phyloP scores from a whole-genome alignment of 1,284 basidiomycete genomes.

The Peniophora sp. region DNA sequence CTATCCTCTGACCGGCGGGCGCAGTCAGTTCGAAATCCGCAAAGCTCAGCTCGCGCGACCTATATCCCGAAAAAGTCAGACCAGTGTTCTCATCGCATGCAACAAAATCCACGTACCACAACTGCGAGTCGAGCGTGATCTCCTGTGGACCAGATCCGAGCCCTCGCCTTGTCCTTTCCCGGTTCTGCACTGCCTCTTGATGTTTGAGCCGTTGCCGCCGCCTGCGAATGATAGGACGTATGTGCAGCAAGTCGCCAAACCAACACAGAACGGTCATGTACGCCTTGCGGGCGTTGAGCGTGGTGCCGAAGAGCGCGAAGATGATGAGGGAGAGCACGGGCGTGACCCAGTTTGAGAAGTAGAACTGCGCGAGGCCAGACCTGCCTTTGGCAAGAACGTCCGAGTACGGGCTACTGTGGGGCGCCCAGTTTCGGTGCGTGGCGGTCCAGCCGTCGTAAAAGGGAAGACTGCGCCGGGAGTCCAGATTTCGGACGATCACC shows the following conservation, averaged over 20 bases:
- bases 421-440: not conserved
- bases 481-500: not conserved
- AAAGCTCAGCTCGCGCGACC: too few relatives aligned
- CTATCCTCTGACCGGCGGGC: too few relatives aligned
- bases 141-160: too few relatives aligned
- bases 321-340: not conserved
- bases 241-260: not conserved
- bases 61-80: too few relatives aligned
- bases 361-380: not conserved
- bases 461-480: not conserved
- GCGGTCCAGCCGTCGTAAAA: not conserved
- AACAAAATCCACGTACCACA: too few relatives aligned
- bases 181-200: too few relatives aligned
- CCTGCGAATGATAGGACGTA: too few relatives aligned
- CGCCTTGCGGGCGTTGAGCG: not conserved
- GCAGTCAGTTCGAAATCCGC: too few relatives aligned
- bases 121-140: too few relatives aligned
- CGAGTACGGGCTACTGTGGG: not conserved
- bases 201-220: too few relatives aligned
- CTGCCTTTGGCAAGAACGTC: not conserved
- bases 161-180: too few relatives aligned
- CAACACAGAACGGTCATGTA: not conserved
- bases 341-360: not conserved
- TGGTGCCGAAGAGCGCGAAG: not conserved
- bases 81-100: too few relatives aligned